A percentile compares a stretch with the other conserved stretches of the same genome.
Conservation (phyloP, 345 rosid genomes). For the Eucalyptus camaldulensis region DNA sequence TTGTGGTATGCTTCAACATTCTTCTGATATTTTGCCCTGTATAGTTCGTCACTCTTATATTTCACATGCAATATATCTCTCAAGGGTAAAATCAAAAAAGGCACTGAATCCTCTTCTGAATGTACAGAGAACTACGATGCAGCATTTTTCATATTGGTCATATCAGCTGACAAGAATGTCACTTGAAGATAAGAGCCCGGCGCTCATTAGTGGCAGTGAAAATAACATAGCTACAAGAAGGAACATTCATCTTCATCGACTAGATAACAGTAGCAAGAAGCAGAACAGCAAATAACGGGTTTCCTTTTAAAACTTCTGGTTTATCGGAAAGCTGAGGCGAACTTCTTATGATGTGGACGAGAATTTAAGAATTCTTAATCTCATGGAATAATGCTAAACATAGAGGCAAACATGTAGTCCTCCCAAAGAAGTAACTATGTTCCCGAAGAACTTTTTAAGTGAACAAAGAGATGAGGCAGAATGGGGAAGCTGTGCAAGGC, state of each 20-base stretch:
- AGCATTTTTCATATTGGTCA: neutral
- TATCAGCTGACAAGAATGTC: neutral
- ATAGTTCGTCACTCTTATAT: neutral
- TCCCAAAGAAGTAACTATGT: neutral
- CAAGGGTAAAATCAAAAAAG: neutral
- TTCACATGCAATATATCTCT: neutral
- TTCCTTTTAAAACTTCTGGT: neutral
- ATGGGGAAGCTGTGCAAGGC: neutral
- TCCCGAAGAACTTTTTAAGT: neutral
- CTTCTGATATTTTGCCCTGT: conserved; percentile 98
- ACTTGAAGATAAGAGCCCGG: neutral
- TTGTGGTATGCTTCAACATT: conserved; percentile 96
- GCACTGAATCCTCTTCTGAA: neutral
- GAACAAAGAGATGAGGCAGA: neutral
- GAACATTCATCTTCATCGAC: neutral
- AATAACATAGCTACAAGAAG: neutral
- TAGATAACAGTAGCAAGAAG: neutral
- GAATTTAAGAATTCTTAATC: neutral
- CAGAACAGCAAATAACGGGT: neutral
- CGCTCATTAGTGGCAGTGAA: neutral
- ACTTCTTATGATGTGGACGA: neutral
- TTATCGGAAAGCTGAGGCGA: neutral
- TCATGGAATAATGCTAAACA: neutral
- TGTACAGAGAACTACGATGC: neutral
- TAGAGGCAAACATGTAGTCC: neutral